These are phyloP conservation scores for Amanita phalloides DNA, from an alignment of 768 basidiomycete genomes.

Conservation along the genomic window DNA sequence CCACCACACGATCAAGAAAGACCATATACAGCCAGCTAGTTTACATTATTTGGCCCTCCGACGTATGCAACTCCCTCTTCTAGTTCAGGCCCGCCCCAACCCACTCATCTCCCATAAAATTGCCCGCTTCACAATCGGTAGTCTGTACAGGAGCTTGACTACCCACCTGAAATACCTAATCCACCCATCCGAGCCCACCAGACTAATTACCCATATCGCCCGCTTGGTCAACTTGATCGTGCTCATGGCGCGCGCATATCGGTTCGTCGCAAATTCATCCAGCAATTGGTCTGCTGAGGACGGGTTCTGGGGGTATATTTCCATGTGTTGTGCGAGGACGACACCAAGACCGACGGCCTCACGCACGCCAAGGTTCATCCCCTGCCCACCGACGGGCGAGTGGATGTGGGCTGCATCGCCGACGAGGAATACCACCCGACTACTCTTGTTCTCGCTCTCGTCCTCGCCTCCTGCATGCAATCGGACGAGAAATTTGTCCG, in stretches of 20 bases:
- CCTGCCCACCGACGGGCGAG: constrained; percentile 44
- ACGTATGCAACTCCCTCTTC: neutral
- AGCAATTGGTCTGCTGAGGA: constrained; percentile 21
- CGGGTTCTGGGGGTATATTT: constrained; percentile 8
- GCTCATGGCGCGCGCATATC: constrained; percentile 25
- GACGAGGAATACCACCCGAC: constrained; percentile 10
- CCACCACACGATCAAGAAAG: too few species aligned
- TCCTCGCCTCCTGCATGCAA: constrained; percentile 3
- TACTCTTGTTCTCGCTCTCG: constrained; percentile 4
- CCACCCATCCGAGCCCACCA: neutral
- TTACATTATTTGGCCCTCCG: too few species aligned
- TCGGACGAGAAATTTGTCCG: constrained; percentile 25
- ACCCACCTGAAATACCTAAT: neutral
- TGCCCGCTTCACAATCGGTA: constrained; percentile 9
- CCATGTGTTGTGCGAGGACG: constrained; percentile 23
- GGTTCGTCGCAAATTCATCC: constrained; percentile 21
- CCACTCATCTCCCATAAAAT: constrained; percentile 19
- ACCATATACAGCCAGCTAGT: too few species aligned
- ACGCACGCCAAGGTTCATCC: constrained; percentile 48
- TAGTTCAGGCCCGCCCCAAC: constrained; percentile 6
- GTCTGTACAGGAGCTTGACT: neutral
- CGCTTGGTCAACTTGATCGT: constrained; percentile 30
- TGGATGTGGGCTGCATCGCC: constrained; percentile 31
- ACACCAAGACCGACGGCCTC: constrained; percentile 37
- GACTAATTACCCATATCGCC: constrained; percentile 9